Base-by-base conservation (phyloP, 129 eudicot species). In the Flaveria trinervia region DNA sequence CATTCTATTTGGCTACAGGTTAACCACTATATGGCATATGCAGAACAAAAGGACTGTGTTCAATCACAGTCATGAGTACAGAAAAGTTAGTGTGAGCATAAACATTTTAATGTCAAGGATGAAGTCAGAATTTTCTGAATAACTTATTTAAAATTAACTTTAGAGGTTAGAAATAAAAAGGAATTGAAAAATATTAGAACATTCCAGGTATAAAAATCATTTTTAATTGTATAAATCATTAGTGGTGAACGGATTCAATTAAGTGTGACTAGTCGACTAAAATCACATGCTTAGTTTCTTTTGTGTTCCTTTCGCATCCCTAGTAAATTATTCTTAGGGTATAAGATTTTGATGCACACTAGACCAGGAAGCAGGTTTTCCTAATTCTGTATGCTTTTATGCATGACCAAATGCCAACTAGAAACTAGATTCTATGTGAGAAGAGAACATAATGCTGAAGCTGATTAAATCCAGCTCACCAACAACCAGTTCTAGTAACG, bases 401-500 rank as follows among this genome's bases (percentile, higher is more conserved):
- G 39, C 61, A 18, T 45, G 25, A 59, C 81, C 49, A 68, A 43
- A 77, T 45, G 48, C 77, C 74, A 39, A 49, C 7, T 72, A 12
- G 28, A 39, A 39, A 25, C 73, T 51, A 79, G 73, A 62, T 52
- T 10, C 78, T 64, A 79, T 20, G 41, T 2, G 49, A 72, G 55
- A 72, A 62, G 67, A 23, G 14, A 48, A 71, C 57, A 30, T 64
- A 62, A 64, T 61, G 46, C 39, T 50, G 36, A 44, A 68, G 18
- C 74, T 36, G 64, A 50, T 30, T 36, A 64, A 64, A 60, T 26
- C 55, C 62, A 72, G 70, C 71, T 73, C 66, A 68, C 65, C 70
- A 78, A 78, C 17, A 61, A 68, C 68, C 79, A 64, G 36, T 70
- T 41, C 84, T 74, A 45, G 71, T 36, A 73, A 70, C 4, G 33